phyloP scores from a whole-genome alignment of 75 land plant species.

The Sequoia sempervirens region DNA sequence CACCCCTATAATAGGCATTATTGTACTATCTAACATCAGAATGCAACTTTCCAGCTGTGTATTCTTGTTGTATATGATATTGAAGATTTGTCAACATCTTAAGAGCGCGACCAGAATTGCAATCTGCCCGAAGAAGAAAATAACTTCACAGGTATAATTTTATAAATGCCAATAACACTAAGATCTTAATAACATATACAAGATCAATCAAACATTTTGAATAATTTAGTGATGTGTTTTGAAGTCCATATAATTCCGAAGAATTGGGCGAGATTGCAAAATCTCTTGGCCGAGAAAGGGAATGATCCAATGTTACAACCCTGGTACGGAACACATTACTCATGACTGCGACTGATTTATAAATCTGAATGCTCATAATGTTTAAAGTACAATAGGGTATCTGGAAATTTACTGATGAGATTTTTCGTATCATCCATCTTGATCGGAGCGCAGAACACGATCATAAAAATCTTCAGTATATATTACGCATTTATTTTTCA shows the following conservation, averaged over 20 bases:
- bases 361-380: too few relatives aligned
- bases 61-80: neutral
- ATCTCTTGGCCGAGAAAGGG: neutral
- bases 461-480: too few relatives aligned
- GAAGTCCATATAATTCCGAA: neutral
- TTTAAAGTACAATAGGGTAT: too few relatives aligned
- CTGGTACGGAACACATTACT: too few relatives aligned
- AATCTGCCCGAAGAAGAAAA: neutral
- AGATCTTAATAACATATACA: neutral
- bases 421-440: too few relatives aligned
- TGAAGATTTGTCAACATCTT: neutral
- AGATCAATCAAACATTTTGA: neutral
- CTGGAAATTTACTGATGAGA: too few relatives aligned
- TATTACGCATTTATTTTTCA: too few relatives aligned
- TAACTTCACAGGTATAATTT: neutral
- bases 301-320: too few relatives aligned
- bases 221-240: neutral
- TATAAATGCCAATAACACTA: neutral
- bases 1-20: neutral
- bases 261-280: neutral
- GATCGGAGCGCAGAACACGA: too few relatives aligned
- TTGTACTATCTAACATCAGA: neutral
- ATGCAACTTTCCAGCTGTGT: neutral
- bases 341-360: too few relatives aligned
- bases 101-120: neutral